Evolutionary conservation across 2,329 filamentous ascomycete species (phyloP), one percentile per base, ranked within the genome.

Genomic region (Atkinsonella hypoxylon): DNA sequence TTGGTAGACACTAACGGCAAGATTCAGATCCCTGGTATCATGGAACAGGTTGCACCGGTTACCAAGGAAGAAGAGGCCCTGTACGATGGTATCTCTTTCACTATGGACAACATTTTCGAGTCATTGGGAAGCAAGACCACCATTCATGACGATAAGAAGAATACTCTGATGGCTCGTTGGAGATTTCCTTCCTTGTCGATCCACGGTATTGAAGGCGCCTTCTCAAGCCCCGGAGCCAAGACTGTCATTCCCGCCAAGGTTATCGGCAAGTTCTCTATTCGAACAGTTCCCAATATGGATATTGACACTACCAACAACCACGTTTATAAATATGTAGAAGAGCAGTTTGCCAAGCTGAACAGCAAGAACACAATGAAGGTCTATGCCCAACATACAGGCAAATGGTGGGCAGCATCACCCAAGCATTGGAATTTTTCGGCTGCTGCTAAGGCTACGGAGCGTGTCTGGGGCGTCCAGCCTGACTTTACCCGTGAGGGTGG

Each of bases 361-460:
- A 93, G 85, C 70, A 98, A 98, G 78, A 98, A 98, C 76, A 89
- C 77, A 15, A 70, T 95, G 64, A 87, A 87, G 61, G 83, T 89
- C 49, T 82, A 77, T 64, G 77, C 90, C 52, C 83, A 91, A 70
- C 93, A 98, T 74, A 84, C 83, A 53, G 93, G 93, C 59, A 96
- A 96, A 73, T 98, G 93, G 93, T 98, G 93, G 93, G 89, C 95
- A 45, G 89, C 94, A 45, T 90, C 86, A 64, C 91, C 93, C 31
- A 93, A 95, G 73, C 91, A 98, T 78, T 97, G 93, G 89, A 98
- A 98, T 78, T 98, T 97, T 72, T 80, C 82, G 31, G 91, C 91
- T 26, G 93, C 93, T 13, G 82, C 85, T 64, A 97, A 95, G 78
- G 93, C 93, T n/a, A 89, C 93, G 34, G 85, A 97, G 75, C 82